Base-by-base conservation (phyloP, 768 basidiomycete genomes). In the Ramaria sp. region DNA sequence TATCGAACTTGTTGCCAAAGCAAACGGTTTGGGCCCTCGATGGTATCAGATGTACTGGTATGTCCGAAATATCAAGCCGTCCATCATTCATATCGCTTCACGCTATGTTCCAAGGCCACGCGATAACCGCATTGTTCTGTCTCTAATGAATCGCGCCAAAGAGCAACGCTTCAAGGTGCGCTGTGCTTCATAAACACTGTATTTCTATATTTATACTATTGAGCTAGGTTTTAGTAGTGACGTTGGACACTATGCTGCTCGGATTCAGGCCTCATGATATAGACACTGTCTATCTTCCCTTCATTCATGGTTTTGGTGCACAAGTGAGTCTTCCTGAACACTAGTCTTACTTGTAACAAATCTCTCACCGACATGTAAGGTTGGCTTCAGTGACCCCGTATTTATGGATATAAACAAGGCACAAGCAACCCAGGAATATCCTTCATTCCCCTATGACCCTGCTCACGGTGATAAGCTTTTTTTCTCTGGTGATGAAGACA, bases 31-130 rank as follows among this genome's bases (percentile, higher is more conserved):
- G 1, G 78, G 82, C 0, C 72, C 77, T 30, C 72, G 88, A 32
- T 90, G 87, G 86, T 90, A 78, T 64, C 88, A 91, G 63, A 74
- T 90, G 0, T 90, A 91, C 64, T 87, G 87, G 85, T 83, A 49
- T 56, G 69, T 60, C 8, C 50, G 20, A 51, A 18, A 30, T 37
- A 37, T 4, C 20, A n/a, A 16, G 13, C 13, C 32, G 10, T 34
- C 1, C 55, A 9, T 39, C 20, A 32, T 27, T 43, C 38, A 43
- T 15, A 52, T 25, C 18, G 10, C 12, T n/a, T 30, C 50, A 22
- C 38, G 32, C 49, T 20, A 20, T 30, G 22, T 36, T 12, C 34
- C 1, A 57, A 86, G 85, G 85, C 86, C 87, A 1, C 68, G 69
- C 12, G 67, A 72, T 7, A 64, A 82, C 43, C 82, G 82, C 3